These are phyloP conservation scores for Venustampulla echinocandica DNA, from an alignment of 495 filamentous ascomycete genomes.

Conservation along the genomic window DNA sequence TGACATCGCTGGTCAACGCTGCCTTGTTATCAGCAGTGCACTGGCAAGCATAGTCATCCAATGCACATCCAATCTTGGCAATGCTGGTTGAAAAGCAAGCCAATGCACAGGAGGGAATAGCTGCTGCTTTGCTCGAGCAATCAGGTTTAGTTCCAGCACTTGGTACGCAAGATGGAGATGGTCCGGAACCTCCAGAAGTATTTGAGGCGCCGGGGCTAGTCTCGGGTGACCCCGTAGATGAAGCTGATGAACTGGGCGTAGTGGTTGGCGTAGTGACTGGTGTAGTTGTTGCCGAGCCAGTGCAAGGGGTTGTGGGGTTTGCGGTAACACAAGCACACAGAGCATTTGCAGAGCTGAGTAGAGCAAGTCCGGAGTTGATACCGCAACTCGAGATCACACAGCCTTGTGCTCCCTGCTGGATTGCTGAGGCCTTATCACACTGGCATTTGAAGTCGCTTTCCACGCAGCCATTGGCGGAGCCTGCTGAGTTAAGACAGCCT, in stretches of 20 bases:
- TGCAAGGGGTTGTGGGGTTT: conserved; percentile 6
- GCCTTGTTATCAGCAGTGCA: too few relatives aligned
- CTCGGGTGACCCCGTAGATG: too few relatives aligned
- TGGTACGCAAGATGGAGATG: too few relatives aligned
- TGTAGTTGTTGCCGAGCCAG: not conserved
- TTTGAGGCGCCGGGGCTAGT: too few relatives aligned
- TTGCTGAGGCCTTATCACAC: conserved; percentile 4
- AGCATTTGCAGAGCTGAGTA: conserved; percentile 2
- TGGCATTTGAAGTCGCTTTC: conserved; percentile 3
- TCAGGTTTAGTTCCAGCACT: too few relatives aligned
- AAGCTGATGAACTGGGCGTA: not conserved
- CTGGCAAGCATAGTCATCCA: too few relatives aligned
- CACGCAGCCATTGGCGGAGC: conserved; percentile 1
- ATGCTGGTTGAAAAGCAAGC: too few relatives aligned
- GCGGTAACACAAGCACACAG: conserved; percentile 10
- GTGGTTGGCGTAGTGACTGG: not conserved
- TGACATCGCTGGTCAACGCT: too few relatives aligned
- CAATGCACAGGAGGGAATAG: too few relatives aligned
- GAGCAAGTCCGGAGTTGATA: not conserved
- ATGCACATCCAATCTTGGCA: too few relatives aligned
- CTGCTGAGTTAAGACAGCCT: conserved; percentile 6
- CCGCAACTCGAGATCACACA: conserved; percentile 4
- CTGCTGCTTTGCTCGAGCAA: too few relatives aligned
- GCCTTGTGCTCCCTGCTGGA: not conserved
- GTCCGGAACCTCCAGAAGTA: too few relatives aligned